phyloP scores from a whole-genome alignment of 495 filamentous ascomycete genomes.

The Xylaria grammica region DNA sequence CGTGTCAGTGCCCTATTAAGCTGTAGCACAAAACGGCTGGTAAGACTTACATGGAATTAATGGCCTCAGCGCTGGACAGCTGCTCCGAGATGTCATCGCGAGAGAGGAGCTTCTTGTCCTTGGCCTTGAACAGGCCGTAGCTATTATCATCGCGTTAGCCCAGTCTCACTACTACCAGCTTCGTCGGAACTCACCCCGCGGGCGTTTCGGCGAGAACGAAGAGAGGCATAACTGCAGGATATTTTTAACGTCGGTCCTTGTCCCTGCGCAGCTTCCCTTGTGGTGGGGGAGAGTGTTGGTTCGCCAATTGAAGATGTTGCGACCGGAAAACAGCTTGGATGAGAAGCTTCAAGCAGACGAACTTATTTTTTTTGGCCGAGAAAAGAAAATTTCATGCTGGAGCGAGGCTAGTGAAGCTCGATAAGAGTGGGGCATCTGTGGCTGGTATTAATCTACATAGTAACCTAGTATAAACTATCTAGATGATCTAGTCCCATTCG shows the following conservation, averaged over 20 bases:
- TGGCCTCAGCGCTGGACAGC: conserved; percentile 79
- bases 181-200: conserved; percentile 64
- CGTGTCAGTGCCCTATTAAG: background rate
- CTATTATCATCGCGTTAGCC: conserved; percentile 46
- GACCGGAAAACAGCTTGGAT: conserved; percentile 18
- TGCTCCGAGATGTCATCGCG: conserved; percentile 76
- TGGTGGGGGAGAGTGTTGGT: conserved; percentile 13
- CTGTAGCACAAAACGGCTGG: background rate
- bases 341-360: conserved; percentile 18
- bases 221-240: conserved; percentile 65
- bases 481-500: background rate
- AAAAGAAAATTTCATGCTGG: conserved; percentile 23
- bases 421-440: conserved; percentile 23
- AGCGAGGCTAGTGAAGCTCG: conserved; percentile 14
- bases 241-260: conserved; percentile 10
- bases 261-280: conserved; percentile 37
- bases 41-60: conserved; percentile 79
- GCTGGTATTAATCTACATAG: conserved; percentile 15
- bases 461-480: too few relatives aligned
- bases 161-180: conserved; percentile 8
- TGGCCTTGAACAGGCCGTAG: conserved; percentile 96
- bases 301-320: conserved; percentile 22
- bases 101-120: conserved; percentile 96
- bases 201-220: conserved; percentile 90
- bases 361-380: conserved; percentile 5